Evolutionary conservation across 257 asterid genomes (phyloP).

Genomic region (Nicotiana benthamiana): DNA sequence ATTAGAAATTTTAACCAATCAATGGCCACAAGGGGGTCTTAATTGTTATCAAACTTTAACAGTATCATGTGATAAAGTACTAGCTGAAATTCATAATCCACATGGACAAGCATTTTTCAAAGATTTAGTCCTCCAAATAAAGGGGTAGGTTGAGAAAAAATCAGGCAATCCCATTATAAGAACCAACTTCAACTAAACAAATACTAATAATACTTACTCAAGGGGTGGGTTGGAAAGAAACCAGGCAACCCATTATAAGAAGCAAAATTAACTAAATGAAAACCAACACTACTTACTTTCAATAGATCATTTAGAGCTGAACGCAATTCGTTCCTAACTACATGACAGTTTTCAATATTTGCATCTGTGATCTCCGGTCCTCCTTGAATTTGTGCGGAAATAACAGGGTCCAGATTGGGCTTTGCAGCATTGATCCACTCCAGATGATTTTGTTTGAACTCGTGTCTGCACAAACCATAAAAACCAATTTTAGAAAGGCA

Average conservation of each 20-base stretch:
- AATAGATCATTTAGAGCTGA: constrained; percentile 64
- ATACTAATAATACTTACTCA: constrained; percentile 20
- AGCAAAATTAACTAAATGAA: not conserved
- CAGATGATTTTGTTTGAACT: constrained; percentile 63
- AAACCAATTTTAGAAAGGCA: not conserved
- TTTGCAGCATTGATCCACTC: constrained; percentile 75
- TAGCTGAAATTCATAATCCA: not conserved
- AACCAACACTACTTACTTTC: constrained; percentile 41
- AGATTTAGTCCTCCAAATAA: not conserved
- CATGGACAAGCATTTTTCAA: not conserved
- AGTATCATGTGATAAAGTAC: not conserved
- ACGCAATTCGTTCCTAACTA: constrained; percentile 69
- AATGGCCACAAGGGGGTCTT: not conserved
- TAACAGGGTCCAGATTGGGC: constrained; percentile 61
- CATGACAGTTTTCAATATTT: constrained; percentile 51
- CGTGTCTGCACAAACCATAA: constrained; percentile 36
- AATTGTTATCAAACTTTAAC: not conserved
- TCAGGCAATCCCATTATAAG: not conserved
- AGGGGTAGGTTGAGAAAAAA: not conserved
- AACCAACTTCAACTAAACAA: not conserved
- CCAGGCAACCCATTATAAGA: not conserved
- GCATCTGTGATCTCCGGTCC: constrained; percentile 33
- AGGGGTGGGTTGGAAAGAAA: not conserved
- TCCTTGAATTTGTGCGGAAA: constrained; percentile 40
- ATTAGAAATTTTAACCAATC: not conserved